Evolutionary conservation across 192 early-diverging fungal species (phyloP).

Genomic region (Glomus cerebriforme): DNA sequence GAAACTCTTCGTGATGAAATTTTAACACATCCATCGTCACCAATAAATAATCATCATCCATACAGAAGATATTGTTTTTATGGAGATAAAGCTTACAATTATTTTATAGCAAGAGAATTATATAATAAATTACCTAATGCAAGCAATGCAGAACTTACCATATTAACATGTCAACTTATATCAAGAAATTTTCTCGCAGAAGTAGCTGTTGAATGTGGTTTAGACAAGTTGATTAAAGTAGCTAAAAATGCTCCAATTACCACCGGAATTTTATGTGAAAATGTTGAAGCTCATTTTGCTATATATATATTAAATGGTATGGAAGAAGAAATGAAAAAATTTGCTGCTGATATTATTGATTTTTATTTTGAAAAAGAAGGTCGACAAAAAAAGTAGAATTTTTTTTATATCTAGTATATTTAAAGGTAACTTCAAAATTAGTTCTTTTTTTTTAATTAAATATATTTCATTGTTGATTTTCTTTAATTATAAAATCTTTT

Average conservation of each 20-base stretch:
- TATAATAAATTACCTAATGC: background rate
- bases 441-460: no score
- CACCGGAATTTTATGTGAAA: background rate
- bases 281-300: background rate
- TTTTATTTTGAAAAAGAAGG: background rate
- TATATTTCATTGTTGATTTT: no score
- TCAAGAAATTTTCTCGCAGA: background rate
- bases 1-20: background rate
- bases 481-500: no score
- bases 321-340: background rate
- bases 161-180: background rate
- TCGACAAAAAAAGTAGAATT: background rate
- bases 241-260: background rate
- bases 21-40: background rate
- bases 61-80: background rate
- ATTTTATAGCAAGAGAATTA: background rate
- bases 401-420: no score
- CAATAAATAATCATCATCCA: background rate
- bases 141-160: background rate
- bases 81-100: background rate
- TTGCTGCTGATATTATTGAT: background rate
- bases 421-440: background rate
- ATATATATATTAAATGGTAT: background rate
- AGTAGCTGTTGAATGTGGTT: background rate
- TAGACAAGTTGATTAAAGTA: background rate